Conservation (phyloP, 257 asterid genomes). For the Salvia miltiorrhiza region DNA sequence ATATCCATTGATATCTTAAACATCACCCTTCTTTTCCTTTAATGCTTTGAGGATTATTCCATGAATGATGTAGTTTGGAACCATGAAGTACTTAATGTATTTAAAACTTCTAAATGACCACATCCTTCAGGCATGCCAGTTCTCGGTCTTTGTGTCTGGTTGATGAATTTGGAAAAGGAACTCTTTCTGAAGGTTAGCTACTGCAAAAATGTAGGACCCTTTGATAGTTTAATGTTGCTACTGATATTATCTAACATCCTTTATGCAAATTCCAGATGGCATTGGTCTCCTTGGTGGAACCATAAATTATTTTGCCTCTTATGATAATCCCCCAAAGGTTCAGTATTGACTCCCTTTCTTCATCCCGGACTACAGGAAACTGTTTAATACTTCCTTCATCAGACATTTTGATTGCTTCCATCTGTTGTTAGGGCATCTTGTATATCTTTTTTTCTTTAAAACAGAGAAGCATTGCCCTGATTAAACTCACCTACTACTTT, state of each 20-base stretch:
- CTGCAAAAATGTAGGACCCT: conserved; percentile 8
- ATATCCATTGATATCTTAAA: conserved; percentile 13
- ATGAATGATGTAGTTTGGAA: conserved; percentile 11
- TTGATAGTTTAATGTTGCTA: conserved; percentile 11
- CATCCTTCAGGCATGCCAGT: conserved; percentile 74
- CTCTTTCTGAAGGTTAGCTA: conserved; percentile 87
- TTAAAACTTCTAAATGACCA: conserved; percentile 1
- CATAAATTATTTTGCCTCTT: conserved; percentile 77
- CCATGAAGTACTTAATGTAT: conserved; percentile 4
- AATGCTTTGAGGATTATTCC: not conserved
- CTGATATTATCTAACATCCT: conserved; percentile 23
- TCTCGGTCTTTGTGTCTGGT: conserved; percentile 77
- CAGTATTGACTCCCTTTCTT: conserved; percentile 24
- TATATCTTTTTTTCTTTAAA: not conserved
- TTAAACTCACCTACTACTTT: not conserved
- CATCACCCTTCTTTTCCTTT: conserved; percentile 5
- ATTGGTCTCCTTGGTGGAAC: conserved; percentile 97
- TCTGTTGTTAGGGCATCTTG: not conserved
- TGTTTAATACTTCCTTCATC: conserved; percentile 1
- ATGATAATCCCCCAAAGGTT: conserved; percentile 87
- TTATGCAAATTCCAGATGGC: conserved; percentile 67
- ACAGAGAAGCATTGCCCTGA: not conserved
- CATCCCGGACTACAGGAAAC: conserved; percentile 5
- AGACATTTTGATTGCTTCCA: not conserved
- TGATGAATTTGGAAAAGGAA: conserved; percentile 98